phyloP scores from a whole-genome alignment of 495 filamentous ascomycete species.

The Usnea hakonensis region DNA sequence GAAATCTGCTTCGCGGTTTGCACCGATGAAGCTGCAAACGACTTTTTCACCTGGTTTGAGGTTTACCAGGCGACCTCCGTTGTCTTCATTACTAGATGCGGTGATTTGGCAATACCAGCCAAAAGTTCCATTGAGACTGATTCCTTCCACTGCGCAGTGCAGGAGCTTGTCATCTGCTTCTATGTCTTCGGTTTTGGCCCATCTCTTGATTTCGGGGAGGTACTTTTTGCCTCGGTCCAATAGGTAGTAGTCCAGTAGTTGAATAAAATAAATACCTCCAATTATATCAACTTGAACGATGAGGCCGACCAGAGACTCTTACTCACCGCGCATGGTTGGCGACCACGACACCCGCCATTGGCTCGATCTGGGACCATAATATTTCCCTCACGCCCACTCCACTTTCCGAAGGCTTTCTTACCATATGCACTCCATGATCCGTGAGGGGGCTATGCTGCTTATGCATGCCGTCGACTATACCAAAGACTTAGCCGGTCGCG shows the following conservation, averaged over 20 bases:
- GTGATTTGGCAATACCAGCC: slow-evolving; percentile 48
- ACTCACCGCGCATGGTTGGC: slow-evolving; percentile 63
- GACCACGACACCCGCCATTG: slow-evolving; percentile 51
- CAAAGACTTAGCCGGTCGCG: slow-evolving; percentile 46
- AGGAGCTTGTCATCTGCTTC: slow-evolving; percentile 45
- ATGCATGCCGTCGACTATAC: slow-evolving; percentile 48
- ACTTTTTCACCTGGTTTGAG: slow-evolving; percentile 47
- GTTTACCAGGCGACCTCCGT: slow-evolving; percentile 43
- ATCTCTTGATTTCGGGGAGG: slow-evolving; percentile 49
- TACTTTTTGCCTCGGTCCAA: slow-evolving; percentile 46
- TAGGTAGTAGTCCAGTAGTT: slow-evolving; percentile 74
- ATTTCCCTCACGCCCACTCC: slow-evolving; percentile 60
- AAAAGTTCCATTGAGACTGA: slow-evolving; percentile 54
- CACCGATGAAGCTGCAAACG: slow-evolving; percentile 45
- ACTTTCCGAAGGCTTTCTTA: slow-evolving; percentile 59
- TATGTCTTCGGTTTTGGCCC: slow-evolving; percentile 40
- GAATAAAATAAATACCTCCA: slow-evolving; percentile 45
- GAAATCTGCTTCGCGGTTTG: slow-evolving; percentile 50
- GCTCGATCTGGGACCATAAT: slow-evolving; percentile 64
- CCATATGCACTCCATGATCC: slow-evolving; percentile 61
- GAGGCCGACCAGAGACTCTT: slow-evolving; percentile 8
- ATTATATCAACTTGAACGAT: not conserved
- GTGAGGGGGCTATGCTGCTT: slow-evolving; percentile 48
- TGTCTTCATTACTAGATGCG: slow-evolving; percentile 38
- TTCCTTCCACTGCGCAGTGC: slow-evolving; percentile 46